These are phyloP conservation scores for Lagenidium giganteum DNA, from an alignment of 352 stramenopile genomes.

Conservation along the genomic window DNA sequence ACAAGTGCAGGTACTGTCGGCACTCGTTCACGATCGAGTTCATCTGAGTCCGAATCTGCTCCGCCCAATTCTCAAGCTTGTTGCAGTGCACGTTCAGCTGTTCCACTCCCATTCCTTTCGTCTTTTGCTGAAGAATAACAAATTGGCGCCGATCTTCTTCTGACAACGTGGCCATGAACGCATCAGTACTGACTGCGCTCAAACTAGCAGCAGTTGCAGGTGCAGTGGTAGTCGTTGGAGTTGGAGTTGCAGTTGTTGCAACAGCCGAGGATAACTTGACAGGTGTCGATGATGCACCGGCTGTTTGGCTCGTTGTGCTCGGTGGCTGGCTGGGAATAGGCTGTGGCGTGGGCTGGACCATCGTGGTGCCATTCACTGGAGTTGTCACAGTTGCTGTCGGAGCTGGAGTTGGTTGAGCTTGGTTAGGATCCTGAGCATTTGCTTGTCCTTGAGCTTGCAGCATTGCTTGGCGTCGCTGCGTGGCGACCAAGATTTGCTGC, in stretches of 20 bases:
- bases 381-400: no score
- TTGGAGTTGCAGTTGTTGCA: not conserved
- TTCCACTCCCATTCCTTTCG: slow-evolving; percentile 43
- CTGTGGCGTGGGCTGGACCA: no score
- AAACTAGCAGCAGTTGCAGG: not conserved
- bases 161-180: slow-evolving; percentile 27
- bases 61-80: slow-evolving; percentile 57
- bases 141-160: slow-evolving; percentile 56
- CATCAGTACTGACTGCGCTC: slow-evolving; percentile 13
- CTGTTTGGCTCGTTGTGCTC: no score
- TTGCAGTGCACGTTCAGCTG: slow-evolving; percentile 59
- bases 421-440: slow-evolving; percentile 10
- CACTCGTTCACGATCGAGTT: slow-evolving; percentile 72
- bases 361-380: no score
- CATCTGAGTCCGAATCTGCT: slow-evolving; percentile 67
- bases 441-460: slow-evolving; percentile 9
- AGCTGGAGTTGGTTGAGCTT: slow-evolving; percentile 13
- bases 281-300: no score
- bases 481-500: slow-evolving; percentile 59
- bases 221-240: no score
- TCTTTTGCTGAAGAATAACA: slow-evolving; percentile 54
- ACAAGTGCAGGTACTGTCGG: slow-evolving; percentile 48
- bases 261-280: no score
- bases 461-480: slow-evolving; percentile 33
- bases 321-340: slow-evolving; percentile 13